These are phyloP conservation scores for Plasmodium vivax DNA, from an alignment of 169 alveolate genomes.

Conservation along the genomic window DNA sequence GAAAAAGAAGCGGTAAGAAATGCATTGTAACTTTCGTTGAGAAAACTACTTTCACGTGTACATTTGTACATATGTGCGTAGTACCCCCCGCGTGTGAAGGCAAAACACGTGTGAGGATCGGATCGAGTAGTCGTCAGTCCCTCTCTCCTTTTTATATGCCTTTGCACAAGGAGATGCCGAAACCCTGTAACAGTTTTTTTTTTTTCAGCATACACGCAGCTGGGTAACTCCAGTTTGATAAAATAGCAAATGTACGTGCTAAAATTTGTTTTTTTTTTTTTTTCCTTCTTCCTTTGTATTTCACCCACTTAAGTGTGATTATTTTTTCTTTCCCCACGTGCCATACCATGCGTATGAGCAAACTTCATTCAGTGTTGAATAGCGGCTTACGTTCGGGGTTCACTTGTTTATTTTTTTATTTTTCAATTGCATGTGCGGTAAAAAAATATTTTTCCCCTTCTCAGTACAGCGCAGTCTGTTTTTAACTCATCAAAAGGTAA, in stretches of 20 bases:
- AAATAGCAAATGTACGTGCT: neutral
- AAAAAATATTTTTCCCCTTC: neutral
- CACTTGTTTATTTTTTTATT: neutral
- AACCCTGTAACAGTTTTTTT: neutral
- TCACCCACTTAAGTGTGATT: neutral
- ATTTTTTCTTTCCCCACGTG: neutral
- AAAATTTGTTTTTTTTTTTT: neutral
- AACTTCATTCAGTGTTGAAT: neutral
- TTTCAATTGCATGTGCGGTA: neutral
- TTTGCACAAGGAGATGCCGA: slow-evolving; percentile 2
- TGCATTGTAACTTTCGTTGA: neutral
- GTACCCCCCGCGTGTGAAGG: neutral
- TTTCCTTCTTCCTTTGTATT: neutral
- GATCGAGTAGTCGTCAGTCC: neutral
- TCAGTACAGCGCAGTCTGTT: neutral
- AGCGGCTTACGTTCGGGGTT: neutral
- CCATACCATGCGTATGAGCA: neutral
- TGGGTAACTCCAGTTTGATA: neutral
- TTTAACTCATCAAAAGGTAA: slow-evolving; percentile 23
- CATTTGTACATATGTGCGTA: neutral
- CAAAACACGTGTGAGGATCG: neutral
- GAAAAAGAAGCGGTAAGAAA: neutral
- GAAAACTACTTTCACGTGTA: neutral
- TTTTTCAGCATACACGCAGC: neutral
- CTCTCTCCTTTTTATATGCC: neutral